phyloP scores from a whole-genome alignment of 2,329 filamentous ascomycete genomes.

The Botrytis tulipae region DNA sequence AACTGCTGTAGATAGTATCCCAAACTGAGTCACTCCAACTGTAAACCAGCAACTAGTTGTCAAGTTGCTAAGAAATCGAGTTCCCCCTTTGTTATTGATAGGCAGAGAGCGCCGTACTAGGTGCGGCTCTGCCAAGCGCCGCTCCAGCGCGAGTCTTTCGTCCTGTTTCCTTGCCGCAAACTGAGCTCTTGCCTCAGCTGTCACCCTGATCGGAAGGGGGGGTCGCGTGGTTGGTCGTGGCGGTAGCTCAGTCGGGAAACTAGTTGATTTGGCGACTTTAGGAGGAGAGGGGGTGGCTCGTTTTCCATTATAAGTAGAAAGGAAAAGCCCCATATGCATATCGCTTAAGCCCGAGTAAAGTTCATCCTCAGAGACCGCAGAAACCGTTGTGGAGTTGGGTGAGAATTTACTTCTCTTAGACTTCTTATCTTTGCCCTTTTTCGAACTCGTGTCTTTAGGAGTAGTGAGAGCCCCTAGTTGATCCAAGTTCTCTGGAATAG shows the following conservation, averaged over 20 bases:
- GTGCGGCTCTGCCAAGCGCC: background rate
- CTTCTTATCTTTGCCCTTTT: background rate
- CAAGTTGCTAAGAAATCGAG: background rate
- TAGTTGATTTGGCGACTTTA: background rate
- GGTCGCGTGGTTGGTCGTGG: background rate
- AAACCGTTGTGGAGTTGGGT: background rate
- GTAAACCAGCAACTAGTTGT: background rate
- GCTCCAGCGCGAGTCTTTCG: background rate
- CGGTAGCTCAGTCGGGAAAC: background rate
- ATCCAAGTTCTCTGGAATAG: background rate
- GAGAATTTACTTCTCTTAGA: background rate
- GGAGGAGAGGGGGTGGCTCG: background rate
- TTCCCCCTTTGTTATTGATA: background rate
- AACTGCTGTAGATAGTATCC: background rate
- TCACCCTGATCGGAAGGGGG: background rate
- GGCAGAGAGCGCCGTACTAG: background rate
- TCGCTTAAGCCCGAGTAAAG: constrained; percentile 12
- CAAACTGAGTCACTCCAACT: background rate
- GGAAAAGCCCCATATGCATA: background rate
- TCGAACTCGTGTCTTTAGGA: background rate
- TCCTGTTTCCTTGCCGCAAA: background rate
- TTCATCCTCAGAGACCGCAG: constrained; percentile 1
- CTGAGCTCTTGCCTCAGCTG: constrained; percentile 4
- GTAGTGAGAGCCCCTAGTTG: background rate
- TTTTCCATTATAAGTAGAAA: constrained; percentile 3